Base-by-base conservation (phyloP, 169 alveolate genomes). In the Toxoplasma gondii region DNA sequence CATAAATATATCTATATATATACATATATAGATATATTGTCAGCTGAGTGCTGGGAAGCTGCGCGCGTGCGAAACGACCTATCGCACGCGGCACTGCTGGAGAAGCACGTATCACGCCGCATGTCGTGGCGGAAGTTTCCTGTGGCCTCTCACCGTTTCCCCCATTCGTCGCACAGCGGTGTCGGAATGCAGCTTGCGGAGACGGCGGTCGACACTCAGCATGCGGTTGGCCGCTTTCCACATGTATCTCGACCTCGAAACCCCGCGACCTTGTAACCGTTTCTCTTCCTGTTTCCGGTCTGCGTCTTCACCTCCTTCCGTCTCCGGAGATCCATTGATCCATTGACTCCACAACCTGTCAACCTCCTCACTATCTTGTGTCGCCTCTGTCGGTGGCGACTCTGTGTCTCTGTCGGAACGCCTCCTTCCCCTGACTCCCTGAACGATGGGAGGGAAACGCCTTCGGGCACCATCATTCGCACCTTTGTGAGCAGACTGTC, bases 181-280 rank as follows among this genome's bases (percentile, higher is more conserved):
- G 27, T 41, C 90, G 53, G 38, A 38, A 17, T 36, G 64, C 69
- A 82, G 90, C 90, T 49, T 38, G 69, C 69, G 31, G 1, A 82
- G 67, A 27, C 67, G 90, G 90, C 90, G 19, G 90, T 82, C 90
- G 67, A 82, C 90, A 7, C 27, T 7, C 69, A 36, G 90, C 67
- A 82, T 82, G 69, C 90, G 90, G 22, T 39, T 64, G 16, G 90
- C 90, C 9, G 90, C 90, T 17, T 82, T 38, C 90, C 90, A 82
- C 54, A 82, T 82, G 64, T 19, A n/a, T 36, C 86, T 10, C 86
- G 19, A 24, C 86, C 86, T 1, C 86, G 86, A 9, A 10, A 38
- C 86, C 45, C 74, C 5, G 29, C n/a, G n/a, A 19, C 7, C n/a
- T 27, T 27, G 34, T 31, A 7, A 12, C 74, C 31, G 7, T 64